These are phyloP conservation scores for Blastomyces percursus DNA, from an alignment of 2,329 filamentous ascomycete genomes.

Conservation along the genomic window DNA sequence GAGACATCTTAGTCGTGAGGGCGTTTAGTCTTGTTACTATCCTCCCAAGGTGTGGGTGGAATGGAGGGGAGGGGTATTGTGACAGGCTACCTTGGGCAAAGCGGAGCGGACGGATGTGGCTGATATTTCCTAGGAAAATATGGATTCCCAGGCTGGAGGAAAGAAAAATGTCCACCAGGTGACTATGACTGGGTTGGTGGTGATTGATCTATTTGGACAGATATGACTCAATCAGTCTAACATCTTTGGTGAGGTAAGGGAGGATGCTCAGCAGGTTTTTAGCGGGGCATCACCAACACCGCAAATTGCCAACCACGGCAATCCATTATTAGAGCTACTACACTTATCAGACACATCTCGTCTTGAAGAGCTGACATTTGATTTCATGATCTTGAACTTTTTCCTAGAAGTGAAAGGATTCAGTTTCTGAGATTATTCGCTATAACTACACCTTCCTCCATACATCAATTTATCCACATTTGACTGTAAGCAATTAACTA, in stretches of 20 bases:
- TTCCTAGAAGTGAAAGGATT: neutral
- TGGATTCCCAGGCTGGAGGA: neutral
- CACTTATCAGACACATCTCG: neutral
- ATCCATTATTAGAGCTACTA: neutral
- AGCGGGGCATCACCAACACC: neutral
- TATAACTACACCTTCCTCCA: neutral
- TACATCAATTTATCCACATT: neutral
- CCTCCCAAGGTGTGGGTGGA: neutral
- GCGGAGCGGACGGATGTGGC: neutral
- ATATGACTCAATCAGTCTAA: neutral
- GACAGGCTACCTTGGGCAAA: neutral
- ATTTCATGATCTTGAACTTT: neutral
- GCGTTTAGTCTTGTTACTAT: neutral
- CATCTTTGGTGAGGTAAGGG: no score
- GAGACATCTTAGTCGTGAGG: conserved; percentile 4
- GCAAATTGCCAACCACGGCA: neutral
- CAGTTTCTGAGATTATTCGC: neutral
- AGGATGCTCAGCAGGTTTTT: neutral
- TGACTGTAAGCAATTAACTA: neutral
- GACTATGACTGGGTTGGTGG: neutral
- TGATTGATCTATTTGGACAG: neutral
- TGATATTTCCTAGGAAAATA: neutral
- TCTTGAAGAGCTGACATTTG: neutral
- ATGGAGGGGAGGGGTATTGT: neutral
- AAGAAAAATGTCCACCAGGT: neutral